Base-by-base conservation (phyloP, 139 green algal genomes). In the Volvox africanus region DNA sequence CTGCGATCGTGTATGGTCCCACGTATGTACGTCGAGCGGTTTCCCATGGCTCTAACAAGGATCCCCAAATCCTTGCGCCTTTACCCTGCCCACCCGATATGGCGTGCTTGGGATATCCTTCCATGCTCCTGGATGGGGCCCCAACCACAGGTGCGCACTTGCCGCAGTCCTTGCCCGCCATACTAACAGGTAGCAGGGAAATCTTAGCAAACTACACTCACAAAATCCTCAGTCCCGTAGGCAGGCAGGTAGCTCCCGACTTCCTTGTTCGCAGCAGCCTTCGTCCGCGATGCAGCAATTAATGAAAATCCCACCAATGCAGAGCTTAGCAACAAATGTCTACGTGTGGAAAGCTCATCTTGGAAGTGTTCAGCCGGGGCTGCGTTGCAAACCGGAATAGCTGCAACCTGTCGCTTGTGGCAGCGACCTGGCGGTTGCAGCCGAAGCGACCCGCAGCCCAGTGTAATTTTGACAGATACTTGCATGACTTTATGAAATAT, bases 181-280 rank as follows among this genome's bases (percentile, higher is more conserved):
- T 55, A 5, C 5, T 5, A 55, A 55, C 44, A 55, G 44, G 44
- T 55, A n/a, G n/a, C n/a, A n/a, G n/a, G n/a, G n/a, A n/a, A n/a
- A n/a, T n/a, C 9, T 55, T 9, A 55, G 44, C 44, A 55, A 55
- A 9, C 55, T 61, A 32, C 5, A 82, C 69, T 82, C n/a, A 82
- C 69, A 82, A 71, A 82, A 20, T 50, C 84, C 9, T 62, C 37
- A 0, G 36, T 24, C 2, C 84, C 84, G 6, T 79, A 79, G 0
- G 84, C 17, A n/a, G 84, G 84, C 24, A 89, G 37, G 32, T 89
- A 89, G 61, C 17, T 89, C 1, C 84, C 84, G 21, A 89, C 84
- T 2, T 81, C 37, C 1, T 81, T 69, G 36, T 68, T 73, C 14
- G 2, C 28, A 24, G 69, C 84, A 6, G 84, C 68, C 1, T 82